Evolutionary conservation across 148 eudicot genomes (phyloP).

Genomic region (Fagopyrum tataricum): DNA sequence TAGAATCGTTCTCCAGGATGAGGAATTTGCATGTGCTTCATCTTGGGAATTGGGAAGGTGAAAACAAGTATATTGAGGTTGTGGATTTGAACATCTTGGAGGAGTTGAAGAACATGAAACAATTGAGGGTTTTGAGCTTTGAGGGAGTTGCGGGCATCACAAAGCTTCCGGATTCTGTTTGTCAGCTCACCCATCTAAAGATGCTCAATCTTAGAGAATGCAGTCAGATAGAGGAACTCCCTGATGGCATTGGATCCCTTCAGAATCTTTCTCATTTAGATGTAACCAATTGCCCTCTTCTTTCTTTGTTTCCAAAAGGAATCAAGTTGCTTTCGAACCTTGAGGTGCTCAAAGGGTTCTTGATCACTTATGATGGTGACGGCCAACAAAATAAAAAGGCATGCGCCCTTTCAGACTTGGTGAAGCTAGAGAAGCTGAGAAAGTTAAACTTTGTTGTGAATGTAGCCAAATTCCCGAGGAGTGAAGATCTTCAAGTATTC

Average conservation of each 20-base stretch:
- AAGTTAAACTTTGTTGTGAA: slow-evolving; percentile 32
- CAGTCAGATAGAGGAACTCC: no score
- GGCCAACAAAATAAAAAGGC: background rate
- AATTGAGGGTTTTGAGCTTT: no score
- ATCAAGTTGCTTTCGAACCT: slow-evolving; percentile 22
- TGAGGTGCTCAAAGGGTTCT: slow-evolving; percentile 43
- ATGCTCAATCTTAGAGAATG: no score
- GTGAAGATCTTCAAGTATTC: background rate
- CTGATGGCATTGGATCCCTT: no score
- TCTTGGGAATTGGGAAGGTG: slow-evolving; percentile 40
- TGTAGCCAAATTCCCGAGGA: slow-evolving; percentile 17
- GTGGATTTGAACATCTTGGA: slow-evolving; percentile 22
- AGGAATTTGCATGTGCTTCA: slow-evolving; percentile 28
- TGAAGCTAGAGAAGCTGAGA: slow-evolving; percentile 14
- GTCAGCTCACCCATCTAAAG: no score
- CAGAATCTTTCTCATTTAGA: slow-evolving; percentile 21
- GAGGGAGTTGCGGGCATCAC: no score
- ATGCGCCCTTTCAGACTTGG: slow-evolving; percentile 32
- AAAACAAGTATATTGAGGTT: slow-evolving; percentile 24
- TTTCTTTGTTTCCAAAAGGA: slow-evolving; percentile 35
- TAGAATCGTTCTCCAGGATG: slow-evolving; percentile 30
- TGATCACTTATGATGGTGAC: slow-evolving; percentile 16
- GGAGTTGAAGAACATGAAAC: slow-evolving; percentile 11
- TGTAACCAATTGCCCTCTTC: slow-evolving; percentile 38
- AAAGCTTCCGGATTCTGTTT: no score